Evolutionary conservation across 1,284 basidiomycete species (phyloP), one percentile per base, ranked within the genome.

Genomic region (Ustilago loliicola): DNA sequence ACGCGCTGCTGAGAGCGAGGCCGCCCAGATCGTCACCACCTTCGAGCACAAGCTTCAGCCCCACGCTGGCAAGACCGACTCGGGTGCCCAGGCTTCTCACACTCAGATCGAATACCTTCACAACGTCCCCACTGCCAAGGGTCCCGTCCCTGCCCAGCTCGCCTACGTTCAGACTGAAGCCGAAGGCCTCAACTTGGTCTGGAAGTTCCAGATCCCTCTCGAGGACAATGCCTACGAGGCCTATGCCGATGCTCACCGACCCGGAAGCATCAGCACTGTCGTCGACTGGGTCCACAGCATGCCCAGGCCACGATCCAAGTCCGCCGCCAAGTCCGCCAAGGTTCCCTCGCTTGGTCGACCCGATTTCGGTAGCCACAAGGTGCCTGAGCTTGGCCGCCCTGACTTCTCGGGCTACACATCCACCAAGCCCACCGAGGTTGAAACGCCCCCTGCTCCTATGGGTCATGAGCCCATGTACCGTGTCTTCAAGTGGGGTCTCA

Each of bases 181-280:
- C 23, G 75, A 72, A 11, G 67, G 61, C 11, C 71, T 83, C 53
- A 70, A 77, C 45, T 62, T 83, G 11, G 76, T 78, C 25, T 82
- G 80, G 78, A 75, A 75, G 58, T 75, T 83, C 62, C 77, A 81
- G 50, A 72, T 83, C 21, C 72, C 78, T 30, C 77, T 82, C 36
- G 74, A 82, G 42, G 75, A 80, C 68, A 83, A 83, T 40, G 67
- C 66, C 15, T 83, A 83, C 65, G 78, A 83, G 67, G 76, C 75
- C 9, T 82, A 80, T 25, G 78, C 81, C 47, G 80, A 83, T 54
- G 80, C 79, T 30, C 66, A 66, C 57, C 66, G 62, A 7, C 72
- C 69, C n/a, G 80, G 74, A 11, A 70, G 70, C 63, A 76, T 80
- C 51, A 77, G 64, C 53, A 58, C 70, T n/a, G 80, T 78, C 2